Base-by-base conservation (phyloP, 805 yeast species). In the Barnettozyma pratensis region DNA sequence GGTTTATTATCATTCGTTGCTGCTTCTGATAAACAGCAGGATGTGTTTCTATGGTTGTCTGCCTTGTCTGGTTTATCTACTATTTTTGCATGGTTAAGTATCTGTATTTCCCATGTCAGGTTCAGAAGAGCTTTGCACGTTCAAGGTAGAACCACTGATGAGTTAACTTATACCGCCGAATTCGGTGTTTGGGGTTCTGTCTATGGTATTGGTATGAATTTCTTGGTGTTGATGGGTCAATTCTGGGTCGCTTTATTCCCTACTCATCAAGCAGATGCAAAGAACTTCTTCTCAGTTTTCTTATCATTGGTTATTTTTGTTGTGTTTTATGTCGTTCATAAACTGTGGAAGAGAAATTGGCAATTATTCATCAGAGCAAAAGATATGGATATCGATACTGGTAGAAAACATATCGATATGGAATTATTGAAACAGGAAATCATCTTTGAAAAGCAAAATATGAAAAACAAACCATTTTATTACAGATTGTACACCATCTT, bases 231-330 rank as follows among this genome's bases (percentile, higher is more conserved):
- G 51, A 69, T 78, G 48, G 87, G 90, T 31, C 91, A 86, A 68
- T 86, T 88, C 73, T 88, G 92, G 88, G 74, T 83, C 50, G 91
- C 94, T 6, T 68, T 85, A 39, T 87, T 74, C 74, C 96, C 96
- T 47, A 80, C 80, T 11, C 71, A 50, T 6, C 41, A 65, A 8
- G 79, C 85, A 46, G 72, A 68, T 61, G 86, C 87, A 7, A 58
- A 66, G 37, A 67, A 57, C 41, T 87, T 87, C 74, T 87, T 87
- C 72, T 69, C 75, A 61, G 70, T 79, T 28, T 87, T 82, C 65
- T 70, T 87, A 57, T 79, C 88, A 10, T 72, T 75, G 49, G 87
- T 87, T 19, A 76, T 86, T 42, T 71, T 84, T 38, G 47, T 87
- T 36, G 76, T 66, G 3, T 76, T 80, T 66, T 83, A 76, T 66